Base-by-base conservation (phyloP, 306 rosid species). In the Cicer judaicum region DNA sequence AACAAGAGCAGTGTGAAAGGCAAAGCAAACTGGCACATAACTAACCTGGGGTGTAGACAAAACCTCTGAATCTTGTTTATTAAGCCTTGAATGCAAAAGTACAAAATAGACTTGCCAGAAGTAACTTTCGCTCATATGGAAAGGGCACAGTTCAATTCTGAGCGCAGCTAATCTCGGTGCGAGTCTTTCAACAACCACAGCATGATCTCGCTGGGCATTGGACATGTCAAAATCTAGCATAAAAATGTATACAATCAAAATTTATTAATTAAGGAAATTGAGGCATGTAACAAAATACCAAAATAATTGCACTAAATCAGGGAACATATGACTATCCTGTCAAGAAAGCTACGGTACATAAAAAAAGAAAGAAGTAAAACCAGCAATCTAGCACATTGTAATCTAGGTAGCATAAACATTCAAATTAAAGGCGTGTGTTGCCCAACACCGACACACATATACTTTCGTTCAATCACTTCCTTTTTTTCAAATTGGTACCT, bases 71-170 rank as follows among this genome's bases (percentile, higher is more conserved):
- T 94, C 99, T 50, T 81, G 90, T 65, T 94, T 94, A 65, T 86
- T 85, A 16, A 94, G 93, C 80, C 99, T 85, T 7, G 99, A 90
- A 83, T 91, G 96, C 84, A 94, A 79, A 79, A 94, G 97, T 59
- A 94, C 98, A 39, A 94, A 94, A 77, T 94, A 94, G 38, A 94
- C 98, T 83, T 91, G 90, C 98, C 98, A 94, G 84, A 94, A 94
- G 89, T 89, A 94, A 77, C 91, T 83, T 77, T 90, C 86, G 44
- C 92, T 94, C 99, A 94, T 92, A 86, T 88, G 97, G 82, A 92
- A 92, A 67, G 99, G 97, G 67, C 96, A 94, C 9, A 94, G 89
- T 80, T 94, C 99, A 73, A 88, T 80, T 80, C 99, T 90, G 85
- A 94, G 92, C 36, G 99, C 99, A 80, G 90, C 92, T 78, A 94